Percentiles rank a stretch among this genome's conserved stretches.
These are phyloP conservation scores for Penicillium crystallinum DNA, from an alignment of 495 filamentous ascomycete genomes.

Conservation along the genomic window DNA sequence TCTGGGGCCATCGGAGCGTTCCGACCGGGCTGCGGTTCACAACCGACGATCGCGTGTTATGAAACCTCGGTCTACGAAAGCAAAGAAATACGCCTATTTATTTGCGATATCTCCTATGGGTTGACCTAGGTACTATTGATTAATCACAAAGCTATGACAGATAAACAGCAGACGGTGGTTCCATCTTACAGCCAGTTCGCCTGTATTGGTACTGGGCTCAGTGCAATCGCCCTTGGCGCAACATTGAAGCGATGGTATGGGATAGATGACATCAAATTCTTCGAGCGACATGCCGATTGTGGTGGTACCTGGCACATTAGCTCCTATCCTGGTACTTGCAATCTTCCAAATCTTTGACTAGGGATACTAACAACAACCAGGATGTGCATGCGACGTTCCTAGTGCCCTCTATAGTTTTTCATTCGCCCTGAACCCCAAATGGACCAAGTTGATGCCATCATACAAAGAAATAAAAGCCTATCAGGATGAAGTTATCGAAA, in stretches of 20 bases:
- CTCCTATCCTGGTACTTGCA: conserved; percentile 22
- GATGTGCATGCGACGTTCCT: conserved; percentile 24
- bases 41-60: background rate
- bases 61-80: background rate
- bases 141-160: background rate
- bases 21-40: background rate
- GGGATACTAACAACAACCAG: conserved; percentile 1
- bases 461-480: conserved; percentile 45
- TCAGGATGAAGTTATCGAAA: conserved; percentile 35
- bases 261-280: conserved; percentile 25
- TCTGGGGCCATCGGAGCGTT: background rate
- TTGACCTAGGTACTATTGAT: too few species aligned
- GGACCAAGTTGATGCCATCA: conserved; percentile 38
- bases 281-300: conserved; percentile 18
- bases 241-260: conserved; percentile 29
- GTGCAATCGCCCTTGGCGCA: conserved; percentile 23
- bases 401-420: conserved; percentile 45
- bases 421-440: conserved; percentile 44
- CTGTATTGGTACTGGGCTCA: conserved; percentile 24
- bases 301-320: conserved; percentile 31
- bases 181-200: conserved; percentile 24
- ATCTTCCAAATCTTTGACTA: background rate
- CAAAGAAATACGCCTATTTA: too few species aligned
- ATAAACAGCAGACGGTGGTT: background rate
- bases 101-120: too few species aligned